phyloP scores from a whole-genome alignment of 2,329 filamentous ascomycete species.

The Calonectria honghensis region DNA sequence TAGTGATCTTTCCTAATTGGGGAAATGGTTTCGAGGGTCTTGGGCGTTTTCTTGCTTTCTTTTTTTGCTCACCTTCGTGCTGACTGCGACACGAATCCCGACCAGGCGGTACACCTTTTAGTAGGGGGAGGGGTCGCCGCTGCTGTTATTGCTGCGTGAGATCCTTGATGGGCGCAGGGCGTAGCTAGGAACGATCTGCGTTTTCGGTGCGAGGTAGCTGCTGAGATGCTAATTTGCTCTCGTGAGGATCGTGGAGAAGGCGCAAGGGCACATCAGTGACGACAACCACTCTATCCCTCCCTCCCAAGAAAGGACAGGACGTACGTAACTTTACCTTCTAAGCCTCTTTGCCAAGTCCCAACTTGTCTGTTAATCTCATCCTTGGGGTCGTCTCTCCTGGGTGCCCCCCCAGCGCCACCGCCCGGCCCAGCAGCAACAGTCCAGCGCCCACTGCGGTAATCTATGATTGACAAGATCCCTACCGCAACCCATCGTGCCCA shows the following conservation, averaged over 20 bases:
- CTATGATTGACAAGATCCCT: conserved; percentile 26
- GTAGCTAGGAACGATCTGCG: conserved; percentile 24
- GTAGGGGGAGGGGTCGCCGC: background rate
- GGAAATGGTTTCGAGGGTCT: conserved; percentile 34
- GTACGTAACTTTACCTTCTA: conserved; percentile 14
- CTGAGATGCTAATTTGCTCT: conserved; percentile 16
- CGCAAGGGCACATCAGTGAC: background rate
- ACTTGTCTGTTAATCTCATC: conserved; percentile 16
- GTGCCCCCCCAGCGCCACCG: conserved; percentile 9
- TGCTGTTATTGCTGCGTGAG: background rate
- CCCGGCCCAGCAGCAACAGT: background rate
- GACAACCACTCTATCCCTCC: too few species aligned
- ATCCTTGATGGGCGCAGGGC: conserved; percentile 27
- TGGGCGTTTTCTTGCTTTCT: conserved; percentile 2
- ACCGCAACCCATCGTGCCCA: background rate
- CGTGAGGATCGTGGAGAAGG: conserved; percentile 16
- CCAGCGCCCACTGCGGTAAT: background rate
- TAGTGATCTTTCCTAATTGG: conserved; percentile 31
- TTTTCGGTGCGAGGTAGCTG: background rate
- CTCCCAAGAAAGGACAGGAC: background rate
- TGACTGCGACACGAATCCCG: conserved; percentile 31
- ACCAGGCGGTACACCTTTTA: conserved; percentile 27
- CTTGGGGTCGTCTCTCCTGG: background rate
- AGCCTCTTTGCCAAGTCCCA: conserved; percentile 13
- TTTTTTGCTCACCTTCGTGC: background rate